Evolutionary conservation across 495 filamentous ascomycete genomes (phyloP), one percentile per base, ranked within the genome.

Genomic region (Aspergillus kassunensis): DNA sequence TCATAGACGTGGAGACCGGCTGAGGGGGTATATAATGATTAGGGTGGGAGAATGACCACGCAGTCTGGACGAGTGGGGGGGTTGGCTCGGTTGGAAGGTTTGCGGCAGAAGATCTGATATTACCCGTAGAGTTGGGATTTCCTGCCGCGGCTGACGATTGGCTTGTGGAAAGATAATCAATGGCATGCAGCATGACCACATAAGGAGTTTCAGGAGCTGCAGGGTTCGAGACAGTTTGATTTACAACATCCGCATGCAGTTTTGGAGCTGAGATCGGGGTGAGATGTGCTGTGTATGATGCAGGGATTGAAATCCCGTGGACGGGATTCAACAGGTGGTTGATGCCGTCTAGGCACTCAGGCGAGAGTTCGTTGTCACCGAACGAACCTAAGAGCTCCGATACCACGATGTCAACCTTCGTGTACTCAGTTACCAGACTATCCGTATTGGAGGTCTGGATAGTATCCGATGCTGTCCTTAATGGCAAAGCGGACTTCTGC

Each of bases 361-460:
- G 89, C 1, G 88, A 91, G 3, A 92, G 83, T 65, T 95, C 90
- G 61, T 95, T 93, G 68, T 95, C 89, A 45, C 80, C 90, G 64
- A 93, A 97, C 34, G 90, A 95, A 33, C 92, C 92, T 1, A 99
- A 78, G 1, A 99, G 82, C 64, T 99, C 93, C 1, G 90, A 96
- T 6, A 99, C 80, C 3, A 97, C 70, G 48, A 99, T 97, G 65
- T 99, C 93, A 41, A 97, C 87, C 34, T 83, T 84, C 51, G 80
- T 81, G 59, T 82, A 66, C 6, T 45, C 48, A 37, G 55, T 23
- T 5, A 49, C 56, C 1, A 60, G 18, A 20, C 27, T 16, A 8
- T 53, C 15, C 6, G 39, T 39, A 10, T 37, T 27, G 7, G 49
- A 20, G 16, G 49, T 62, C 11, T 62, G 45, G 12, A 59, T 55